Evolutionary conservation across 176 grass and related monocot species (phyloP), one percentile per base, ranked within the genome.

Genomic region (Hsuehochloa calcarea): DNA sequence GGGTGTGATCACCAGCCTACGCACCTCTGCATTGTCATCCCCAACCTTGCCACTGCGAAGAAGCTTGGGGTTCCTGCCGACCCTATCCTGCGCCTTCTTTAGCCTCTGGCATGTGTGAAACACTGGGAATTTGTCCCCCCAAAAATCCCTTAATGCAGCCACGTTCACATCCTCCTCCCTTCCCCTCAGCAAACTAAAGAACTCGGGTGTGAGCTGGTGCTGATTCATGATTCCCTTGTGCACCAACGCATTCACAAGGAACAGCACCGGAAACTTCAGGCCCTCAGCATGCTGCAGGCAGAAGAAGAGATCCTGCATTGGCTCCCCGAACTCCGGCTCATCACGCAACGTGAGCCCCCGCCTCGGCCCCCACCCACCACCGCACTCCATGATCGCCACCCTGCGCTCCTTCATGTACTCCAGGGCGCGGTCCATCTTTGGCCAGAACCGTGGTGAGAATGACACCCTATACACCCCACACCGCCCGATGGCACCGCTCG

Each of bases 211-310:
- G 22, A 98, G 89, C 82, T 98, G 95, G 81, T 93, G 85, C 78
- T 95, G 89, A 46, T 72, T 90, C 55, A 95, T 86, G 60, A 94
- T 82, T 12, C 95, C 95, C 82, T 93, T 95, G 87, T 98, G 95
- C 85, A 95, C 68, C 61, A 98, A 43, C 15, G 85, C 89, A 79
- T 94, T 93, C 39, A 98, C 85, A 12, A 94, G 85, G 85, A 95
- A 98, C 39, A 98, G 46, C 47, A 89, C 82, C 1, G 92, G 85
- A 35, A 98, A 98, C 17, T 65, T 83, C 55, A 98, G 65, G 1
- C 89, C 92, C 8, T 88, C 68, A 0, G 37, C 68, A 17, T 93
- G 17, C 72, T 93, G 90, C 67, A 98, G 16, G n/a, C 78, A 92
- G 79, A 93, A 97, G 77, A 97, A 95, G 0, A 78, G 68, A 43